Base-by-base conservation (phyloP, 2,329 filamentous ascomycete genomes). In the Venturia pyrina region DNA sequence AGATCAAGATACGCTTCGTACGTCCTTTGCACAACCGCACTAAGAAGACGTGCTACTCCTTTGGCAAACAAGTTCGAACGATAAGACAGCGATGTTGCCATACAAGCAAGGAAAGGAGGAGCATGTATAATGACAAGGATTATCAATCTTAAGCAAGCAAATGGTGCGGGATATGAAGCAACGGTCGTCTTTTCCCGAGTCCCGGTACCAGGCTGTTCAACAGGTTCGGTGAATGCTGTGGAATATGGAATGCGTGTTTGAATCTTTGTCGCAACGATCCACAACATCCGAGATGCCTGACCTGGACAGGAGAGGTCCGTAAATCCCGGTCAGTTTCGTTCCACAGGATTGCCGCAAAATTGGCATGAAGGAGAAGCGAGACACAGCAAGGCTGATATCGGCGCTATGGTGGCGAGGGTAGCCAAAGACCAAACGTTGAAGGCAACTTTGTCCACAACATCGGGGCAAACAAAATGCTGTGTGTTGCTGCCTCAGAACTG, bases 181-280 rank as follows among this genome's bases (percentile, higher is more conserved):
- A 1, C 1, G 28, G n/a, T 34, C 1, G 8, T 37, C 32, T n/a
- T 59, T n/a, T 37, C 32, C 32, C 17, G 28, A 59, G 15, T 59
- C 32, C 53, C 53, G 19, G 17, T 11, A 59, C 50, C 24, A 56
- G 50, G 24, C 50, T 56, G 50, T 57, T 50, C 46, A 13, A 6
- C 19, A 5, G 1, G 28, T 57, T 34, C 28, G 24, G 13, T 57
- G 24, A 4, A 57, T 34, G 53, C 37, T n/a, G 53, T 57, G 28
- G n/a, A 37, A 37, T 37, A 57, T 37, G 53, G 32, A 2, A n/a
- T 37, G 32, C 19, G 17, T 59, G 53, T 59, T n/a, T 59, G 53
- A 59, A 59, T 59, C 28, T n/a, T 37, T 59, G 28, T 59, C 53
- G 32, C 53, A 59, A 59, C 32, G 53, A 59, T 59, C 15, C 53